Evolutionary conservation across 352 stramenopile species (phyloP).

Genomic region (Phytophthora rubi): DNA sequence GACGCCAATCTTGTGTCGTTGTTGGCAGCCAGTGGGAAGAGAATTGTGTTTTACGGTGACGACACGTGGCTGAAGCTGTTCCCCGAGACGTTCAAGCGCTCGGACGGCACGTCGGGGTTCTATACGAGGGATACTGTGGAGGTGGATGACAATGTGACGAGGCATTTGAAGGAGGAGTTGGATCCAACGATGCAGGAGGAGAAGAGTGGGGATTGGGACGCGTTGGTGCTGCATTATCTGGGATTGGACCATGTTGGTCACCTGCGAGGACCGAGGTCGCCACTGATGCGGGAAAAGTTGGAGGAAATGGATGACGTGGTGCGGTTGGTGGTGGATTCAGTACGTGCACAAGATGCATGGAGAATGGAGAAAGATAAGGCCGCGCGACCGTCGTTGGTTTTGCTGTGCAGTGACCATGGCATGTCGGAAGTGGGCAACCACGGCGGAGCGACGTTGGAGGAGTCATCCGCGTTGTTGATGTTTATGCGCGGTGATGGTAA

Average conservation of each 20-base stretch:
- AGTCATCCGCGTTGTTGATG: slow-evolving; percentile 83
- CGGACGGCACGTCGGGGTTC: slow-evolving; percentile 87
- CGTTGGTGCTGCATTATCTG: slow-evolving; percentile 88
- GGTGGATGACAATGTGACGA: slow-evolving; percentile 88
- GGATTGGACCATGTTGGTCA: slow-evolving; percentile 89
- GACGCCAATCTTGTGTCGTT: slow-evolving; percentile 79
- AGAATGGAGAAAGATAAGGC: slow-evolving; percentile 31
- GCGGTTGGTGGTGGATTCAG: slow-evolving; percentile 59
- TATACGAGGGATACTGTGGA: slow-evolving; percentile 89
- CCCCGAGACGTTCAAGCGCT: slow-evolving; percentile 66
- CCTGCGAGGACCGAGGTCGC: slow-evolving; percentile 75
- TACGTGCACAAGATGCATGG: slow-evolving; percentile 59
- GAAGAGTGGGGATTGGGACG: slow-evolving; percentile 84
- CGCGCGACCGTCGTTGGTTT: slow-evolving; percentile 62
- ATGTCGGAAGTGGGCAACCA: slow-evolving; percentile 92
- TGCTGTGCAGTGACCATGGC: slow-evolving; percentile 88
- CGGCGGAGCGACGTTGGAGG: slow-evolving; percentile 82
- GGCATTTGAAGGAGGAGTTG: slow-evolving; percentile 84
- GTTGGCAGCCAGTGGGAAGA: slow-evolving; percentile 50
- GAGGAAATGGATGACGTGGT: slow-evolving; percentile 86
- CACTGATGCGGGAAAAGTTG: slow-evolving; percentile 82
- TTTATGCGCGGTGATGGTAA: slow-evolving; percentile 68
- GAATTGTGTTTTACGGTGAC: slow-evolving; percentile 89
- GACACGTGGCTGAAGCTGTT: slow-evolving; percentile 93
- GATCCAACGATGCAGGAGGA: slow-evolving; percentile 69